phyloP scores from a whole-genome alignment of 805 yeast species.

The Zygotorulaspora florentina region DNA sequence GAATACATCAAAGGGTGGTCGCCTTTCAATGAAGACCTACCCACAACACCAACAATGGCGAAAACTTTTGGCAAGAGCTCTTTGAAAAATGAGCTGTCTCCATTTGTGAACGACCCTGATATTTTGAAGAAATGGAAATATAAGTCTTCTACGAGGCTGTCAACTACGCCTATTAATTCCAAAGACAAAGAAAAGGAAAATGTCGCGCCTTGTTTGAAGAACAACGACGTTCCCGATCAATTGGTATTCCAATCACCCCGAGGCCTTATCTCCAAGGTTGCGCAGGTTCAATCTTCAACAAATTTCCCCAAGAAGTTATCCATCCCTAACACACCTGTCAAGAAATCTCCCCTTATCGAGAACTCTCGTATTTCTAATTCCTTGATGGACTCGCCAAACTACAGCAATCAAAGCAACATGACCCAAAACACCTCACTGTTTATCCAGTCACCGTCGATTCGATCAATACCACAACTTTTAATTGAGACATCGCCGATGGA shows the following conservation, averaged over 20 bases:
- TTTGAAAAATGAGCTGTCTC: conserved; percentile 31
- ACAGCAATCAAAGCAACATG: conserved; percentile 12
- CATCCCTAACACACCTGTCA: conserved; percentile 34
- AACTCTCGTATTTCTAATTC: conserved; percentile 11
- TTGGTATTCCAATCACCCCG: conserved; percentile 24
- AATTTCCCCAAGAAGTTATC: conserved; percentile 23
- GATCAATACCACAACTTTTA: conserved; percentile 15
- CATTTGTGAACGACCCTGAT: conserved; percentile 29
- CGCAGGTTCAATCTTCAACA: conserved; percentile 10
- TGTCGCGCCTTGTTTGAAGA: conserved; percentile 7
- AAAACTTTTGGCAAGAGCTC: conserved; percentile 19
- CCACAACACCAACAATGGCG: conserved; percentile 21
- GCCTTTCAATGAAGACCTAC: conserved; percentile 21
- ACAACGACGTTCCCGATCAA: conserved; percentile 22
- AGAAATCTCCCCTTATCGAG: conserved; percentile 27
- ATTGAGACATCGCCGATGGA: conserved; percentile 22
- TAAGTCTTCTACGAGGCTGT: conserved; percentile 8
- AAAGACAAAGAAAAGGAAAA: conserved; percentile 8
- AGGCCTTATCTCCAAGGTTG: conserved; percentile 31
- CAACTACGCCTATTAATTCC: conserved; percentile 10
- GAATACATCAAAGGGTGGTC: conserved; percentile 28
- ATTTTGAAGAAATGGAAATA: conserved; percentile 20
- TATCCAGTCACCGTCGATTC: conserved; percentile 21
- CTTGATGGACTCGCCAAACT: conserved; percentile 15
- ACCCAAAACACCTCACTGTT: conserved; percentile 20